Base-by-base conservation (phyloP, 1,284 basidiomycete species). In the Lignosus rhinocerotis region DNA sequence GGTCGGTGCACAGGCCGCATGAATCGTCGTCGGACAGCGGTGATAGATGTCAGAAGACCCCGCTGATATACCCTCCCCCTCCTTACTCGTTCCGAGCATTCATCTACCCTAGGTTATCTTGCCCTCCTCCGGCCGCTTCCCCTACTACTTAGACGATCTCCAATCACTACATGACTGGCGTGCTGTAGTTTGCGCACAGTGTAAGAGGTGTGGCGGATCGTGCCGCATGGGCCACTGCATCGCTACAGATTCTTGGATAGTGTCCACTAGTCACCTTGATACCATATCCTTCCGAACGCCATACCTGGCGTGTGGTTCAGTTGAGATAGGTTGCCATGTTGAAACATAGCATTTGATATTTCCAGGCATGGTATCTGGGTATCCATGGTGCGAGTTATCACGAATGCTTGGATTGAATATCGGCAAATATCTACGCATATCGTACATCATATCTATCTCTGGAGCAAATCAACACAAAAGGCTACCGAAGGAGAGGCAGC, bases 1-100 rank as follows among this genome's bases (percentile, higher is more conserved):
- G 45, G 72, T 66, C 42, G 71, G 66, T 36, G 59, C 60, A 19
- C 52, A 64, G 48, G 65, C 58, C 9, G 52, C 57, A n/a, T 59
- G 51, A 51, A 17, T 12, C 11, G 47, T 12, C 19, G 14, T 32
- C 33, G 12, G 14, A 31, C 25, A 21, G 12, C 44, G 16, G 36
- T 31, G 41, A 6, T n/a, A 39, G 36, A 12, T n/a, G 25, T 25
- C 25, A 2, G 25, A 25, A 25, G 25, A 2, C 4, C 25, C 25
- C 25, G 14, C 11, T 6, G 12, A 43, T 43, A 19, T 43, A 45
- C 21, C 19, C 43, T 12, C 17, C 25, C 21, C 21, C 43, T 10
- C 43, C 43, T 10, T 30, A 25, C 17, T 45, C 7, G n/a, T 43
- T 19, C 41, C 6, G 41, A 43, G 10, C 19, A 17, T 8, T 21